Percentiles rank a stretch among this genome's conserved stretches.
Conservation (phyloP, 345 rosid genomes). For the Gossypium herbaceum region DNA sequence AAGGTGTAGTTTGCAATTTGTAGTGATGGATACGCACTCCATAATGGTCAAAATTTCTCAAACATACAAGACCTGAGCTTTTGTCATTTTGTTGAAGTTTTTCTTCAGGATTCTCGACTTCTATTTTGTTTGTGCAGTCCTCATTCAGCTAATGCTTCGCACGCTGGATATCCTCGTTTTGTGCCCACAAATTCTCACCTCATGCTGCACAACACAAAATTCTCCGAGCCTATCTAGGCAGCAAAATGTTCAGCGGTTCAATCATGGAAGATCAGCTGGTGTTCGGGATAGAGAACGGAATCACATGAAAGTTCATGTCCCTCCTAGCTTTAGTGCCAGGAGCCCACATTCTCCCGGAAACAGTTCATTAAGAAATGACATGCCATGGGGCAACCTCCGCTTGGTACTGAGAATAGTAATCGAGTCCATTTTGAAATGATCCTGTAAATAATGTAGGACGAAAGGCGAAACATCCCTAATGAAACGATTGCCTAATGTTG, state of each 20-base stretch:
- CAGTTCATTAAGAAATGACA: conserved; percentile 55
- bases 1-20: neutral
- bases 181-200: conserved; percentile 52
- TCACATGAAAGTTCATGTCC: conserved; percentile 60
- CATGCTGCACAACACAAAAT: conserved; percentile 57
- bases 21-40: neutral
- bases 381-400: conserved; percentile 71
- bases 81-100: conserved; percentile 1
- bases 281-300: conserved; percentile 60
- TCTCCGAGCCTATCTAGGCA: conserved; percentile 93
- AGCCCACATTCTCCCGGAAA: conserved; percentile 77
- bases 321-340: conserved; percentile 54
- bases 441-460: conserved; percentile 50
- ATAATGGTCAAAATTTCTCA: neutral
- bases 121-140: conserved; percentile 44
- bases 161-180: conserved; percentile 52
- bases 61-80: neutral
- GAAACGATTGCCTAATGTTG: conserved; percentile 69
- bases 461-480: conserved; percentile 67
- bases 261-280: conserved; percentile 49
- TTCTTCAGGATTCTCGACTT: neutral
- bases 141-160: conserved; percentile 55
- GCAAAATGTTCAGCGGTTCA: conserved; percentile 49
- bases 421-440: conserved; percentile 13
- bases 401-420: neutral